Conservation (phyloP, 2,329 filamentous ascomycete species). For the Pseudogymnoascus verrucosus region DNA sequence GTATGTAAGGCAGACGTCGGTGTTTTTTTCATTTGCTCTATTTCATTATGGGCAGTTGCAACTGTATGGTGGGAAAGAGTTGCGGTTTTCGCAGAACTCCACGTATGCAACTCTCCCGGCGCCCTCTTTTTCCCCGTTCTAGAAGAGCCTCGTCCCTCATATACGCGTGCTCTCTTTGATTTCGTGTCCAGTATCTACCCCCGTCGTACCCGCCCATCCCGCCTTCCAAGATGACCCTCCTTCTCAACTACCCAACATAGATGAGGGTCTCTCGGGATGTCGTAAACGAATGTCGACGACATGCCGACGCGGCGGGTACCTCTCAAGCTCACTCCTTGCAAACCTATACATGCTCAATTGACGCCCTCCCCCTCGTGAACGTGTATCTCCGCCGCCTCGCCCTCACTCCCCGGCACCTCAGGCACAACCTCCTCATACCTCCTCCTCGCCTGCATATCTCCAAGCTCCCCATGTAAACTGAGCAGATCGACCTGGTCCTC, state of each 20-base stretch:
- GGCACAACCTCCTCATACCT: not conserved
- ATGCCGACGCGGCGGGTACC: not conserved
- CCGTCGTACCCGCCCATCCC: not conserved
- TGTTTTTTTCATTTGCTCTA: not conserved
- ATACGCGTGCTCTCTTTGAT: conserved; percentile 5
- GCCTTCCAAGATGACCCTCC: not conserved
- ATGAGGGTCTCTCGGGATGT: not conserved
- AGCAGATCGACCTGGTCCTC: conserved; percentile 17
- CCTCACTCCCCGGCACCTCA: conserved; percentile 13
- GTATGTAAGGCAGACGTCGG: not conserved
- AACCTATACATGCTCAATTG: conserved; percentile 16
- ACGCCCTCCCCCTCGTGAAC: conserved; percentile 25
- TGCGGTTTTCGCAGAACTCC: conserved; percentile 2
- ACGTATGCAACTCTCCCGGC: not conserved
- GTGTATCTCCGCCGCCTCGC: conserved; percentile 27
- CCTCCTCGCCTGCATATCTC: not conserved
- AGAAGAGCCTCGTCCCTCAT: not conserved
- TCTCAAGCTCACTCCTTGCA: not conserved
- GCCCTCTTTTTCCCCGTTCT: not conserved
- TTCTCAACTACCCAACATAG: conserved; percentile 9
- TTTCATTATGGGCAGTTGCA: conserved; percentile 1
- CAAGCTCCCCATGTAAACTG: conserved; percentile 16
- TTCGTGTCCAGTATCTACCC: not conserved
- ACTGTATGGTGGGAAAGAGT: not conserved
- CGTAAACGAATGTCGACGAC: not conserved